phyloP scores from a whole-genome alignment of 805 yeast species.

The Yamadazyma paraphyllophila region DNA sequence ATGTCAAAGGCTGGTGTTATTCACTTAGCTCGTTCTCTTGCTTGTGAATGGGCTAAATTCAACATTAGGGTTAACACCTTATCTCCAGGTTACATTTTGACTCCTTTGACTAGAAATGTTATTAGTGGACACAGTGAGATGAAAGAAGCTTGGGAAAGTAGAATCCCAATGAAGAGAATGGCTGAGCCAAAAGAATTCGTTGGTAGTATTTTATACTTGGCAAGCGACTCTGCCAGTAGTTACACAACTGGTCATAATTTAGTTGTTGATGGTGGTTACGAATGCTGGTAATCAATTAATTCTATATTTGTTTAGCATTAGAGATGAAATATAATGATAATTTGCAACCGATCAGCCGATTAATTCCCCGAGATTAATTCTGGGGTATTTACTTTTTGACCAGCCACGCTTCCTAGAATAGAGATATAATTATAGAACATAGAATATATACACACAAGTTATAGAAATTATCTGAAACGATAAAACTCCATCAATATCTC shows the following conservation, averaged over 20 bases:
- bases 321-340: constrained; percentile 6
- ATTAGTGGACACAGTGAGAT: constrained; percentile 57
- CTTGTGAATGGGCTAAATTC: constrained; percentile 79
- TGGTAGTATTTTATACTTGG: constrained; percentile 72
- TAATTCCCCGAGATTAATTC: neutral
- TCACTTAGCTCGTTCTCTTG: constrained; percentile 72
- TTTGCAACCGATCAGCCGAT: neutral
- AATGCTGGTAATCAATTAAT: constrained; percentile 57
- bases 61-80: constrained; percentile 74
- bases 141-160: constrained; percentile 70
- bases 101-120: constrained; percentile 75
- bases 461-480: too few relatives aligned
- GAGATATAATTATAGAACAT: neutral
- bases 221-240: constrained; percentile 65
- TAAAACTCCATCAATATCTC: too few relatives aligned
- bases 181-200: constrained; percentile 83
- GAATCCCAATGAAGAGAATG: constrained; percentile 77
- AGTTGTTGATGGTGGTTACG: constrained; percentile 85
- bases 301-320: constrained; percentile 2
- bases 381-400: neutral
- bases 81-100: constrained; percentile 78
- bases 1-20: constrained; percentile 86
- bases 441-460: neutral
- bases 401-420: neutral
- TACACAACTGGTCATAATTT: constrained; percentile 84